phyloP scores from a whole-genome alignment of 495 filamentous ascomycete species.

The Lasiosphaeriaceae sp. region DNA sequence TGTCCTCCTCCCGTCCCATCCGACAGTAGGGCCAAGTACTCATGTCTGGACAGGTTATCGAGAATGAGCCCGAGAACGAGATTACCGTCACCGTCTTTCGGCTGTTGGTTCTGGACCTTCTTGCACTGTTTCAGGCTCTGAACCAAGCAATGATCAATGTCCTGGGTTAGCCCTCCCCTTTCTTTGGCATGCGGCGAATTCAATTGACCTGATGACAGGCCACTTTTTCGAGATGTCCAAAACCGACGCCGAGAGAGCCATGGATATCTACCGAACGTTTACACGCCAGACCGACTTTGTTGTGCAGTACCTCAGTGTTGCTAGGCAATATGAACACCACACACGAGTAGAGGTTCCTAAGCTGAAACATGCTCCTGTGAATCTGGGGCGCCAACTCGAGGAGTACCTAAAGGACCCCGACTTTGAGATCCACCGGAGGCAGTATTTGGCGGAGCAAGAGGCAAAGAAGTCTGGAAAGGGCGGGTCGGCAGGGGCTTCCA shows the following conservation, averaged over 20 bases:
- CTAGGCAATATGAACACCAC: slow-evolving; percentile 83
- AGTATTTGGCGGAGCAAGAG: slow-evolving; percentile 83
- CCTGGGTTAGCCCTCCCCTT: slow-evolving; percentile 57
- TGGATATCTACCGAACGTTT: slow-evolving; percentile 91
- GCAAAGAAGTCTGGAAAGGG: slow-evolving; percentile 62
- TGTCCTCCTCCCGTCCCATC: neutral
- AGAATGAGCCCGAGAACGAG: slow-evolving; percentile 90
- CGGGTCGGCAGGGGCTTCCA: slow-evolving; percentile 23
- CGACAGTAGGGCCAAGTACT: slow-evolving; percentile 24
- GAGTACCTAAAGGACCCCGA: slow-evolving; percentile 95
- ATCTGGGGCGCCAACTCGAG: slow-evolving; percentile 81
- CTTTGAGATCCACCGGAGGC: slow-evolving; percentile 89
- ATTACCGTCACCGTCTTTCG: slow-evolving; percentile 96
- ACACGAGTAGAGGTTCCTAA: slow-evolving; percentile 94
- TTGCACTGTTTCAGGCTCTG: slow-evolving; percentile 89
- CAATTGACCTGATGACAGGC: slow-evolving; percentile 48
- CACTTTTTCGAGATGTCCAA: slow-evolving; percentile 99
- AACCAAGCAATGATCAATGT: slow-evolving; percentile 99
- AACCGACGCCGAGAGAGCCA: slow-evolving; percentile 84
- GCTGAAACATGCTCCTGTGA: slow-evolving; percentile 93
- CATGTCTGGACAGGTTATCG: slow-evolving; percentile 60
- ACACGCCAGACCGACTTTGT: slow-evolving; percentile 88
- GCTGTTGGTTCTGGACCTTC: slow-evolving; percentile 82
- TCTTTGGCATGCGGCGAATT: neutral
- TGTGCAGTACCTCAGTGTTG: slow-evolving; percentile 82